These are phyloP conservation scores for Fusarium vanettenii DNA, from an alignment of 2,329 filamentous ascomycete species.

Conservation along the genomic window DNA sequence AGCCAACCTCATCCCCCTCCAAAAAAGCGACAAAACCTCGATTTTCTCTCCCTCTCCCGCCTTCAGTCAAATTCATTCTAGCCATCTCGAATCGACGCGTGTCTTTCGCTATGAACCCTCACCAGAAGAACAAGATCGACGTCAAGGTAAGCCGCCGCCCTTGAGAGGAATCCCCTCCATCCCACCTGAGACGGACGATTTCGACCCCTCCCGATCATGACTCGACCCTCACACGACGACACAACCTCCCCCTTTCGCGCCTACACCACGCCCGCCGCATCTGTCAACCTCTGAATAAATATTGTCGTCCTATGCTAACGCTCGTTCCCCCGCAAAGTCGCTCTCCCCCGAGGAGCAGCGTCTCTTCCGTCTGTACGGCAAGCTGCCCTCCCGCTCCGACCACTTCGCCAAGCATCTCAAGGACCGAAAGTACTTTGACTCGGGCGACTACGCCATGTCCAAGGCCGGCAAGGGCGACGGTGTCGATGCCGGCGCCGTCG, in stretches of 20 bases:
- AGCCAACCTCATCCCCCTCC: conserved; percentile 32
- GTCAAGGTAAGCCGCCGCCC: conserved; percentile 76
- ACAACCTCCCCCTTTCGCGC: neutral
- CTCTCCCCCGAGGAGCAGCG: conserved; percentile 95
- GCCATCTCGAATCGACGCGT: neutral
- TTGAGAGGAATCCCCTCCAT: conserved; percentile 24
- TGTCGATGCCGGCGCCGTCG: conserved; percentile 92
- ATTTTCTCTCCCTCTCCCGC: neutral
- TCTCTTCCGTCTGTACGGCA: conserved; percentile 96
- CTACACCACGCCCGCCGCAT: neutral
- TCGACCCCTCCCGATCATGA: conserved; percentile 25
- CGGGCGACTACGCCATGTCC: conserved; percentile 93
- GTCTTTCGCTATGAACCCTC: conserved; percentile 81
- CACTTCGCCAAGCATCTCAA: conserved; percentile 98
- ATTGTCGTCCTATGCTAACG: conserved; percentile 32
- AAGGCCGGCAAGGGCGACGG: conserved; percentile 97
- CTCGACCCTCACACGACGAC: conserved; percentile 17
- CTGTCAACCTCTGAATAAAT: neutral
- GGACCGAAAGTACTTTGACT: conserved; percentile 99
- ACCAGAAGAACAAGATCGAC: conserved; percentile 98
- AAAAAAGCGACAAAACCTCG: conserved; percentile 15
- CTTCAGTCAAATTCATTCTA: conserved; percentile 1
- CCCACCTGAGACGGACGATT: conserved; percentile 23
- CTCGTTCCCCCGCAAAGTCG: conserved; percentile 66
- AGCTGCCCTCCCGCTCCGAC: conserved; percentile 95